Base-by-base conservation (phyloP, 1,284 basidiomycete genomes). In the Cryptococcus hybrid region DNA sequence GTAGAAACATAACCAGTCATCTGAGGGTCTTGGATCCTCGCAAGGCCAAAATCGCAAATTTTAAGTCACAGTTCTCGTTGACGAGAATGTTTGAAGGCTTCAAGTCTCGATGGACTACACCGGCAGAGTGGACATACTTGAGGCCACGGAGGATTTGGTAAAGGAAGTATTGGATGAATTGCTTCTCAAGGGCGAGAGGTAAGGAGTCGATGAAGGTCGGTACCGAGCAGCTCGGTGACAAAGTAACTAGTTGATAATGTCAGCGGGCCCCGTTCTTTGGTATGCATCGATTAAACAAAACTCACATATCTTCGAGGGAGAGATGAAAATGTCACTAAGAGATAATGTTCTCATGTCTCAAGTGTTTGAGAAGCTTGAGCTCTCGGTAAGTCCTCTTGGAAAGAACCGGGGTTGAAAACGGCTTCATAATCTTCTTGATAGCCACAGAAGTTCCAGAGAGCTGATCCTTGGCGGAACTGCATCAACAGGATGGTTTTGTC, bases 1-100 rank as follows among this genome's bases (percentile, higher is more conserved):
- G 95, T 99, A 61, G 94, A 98, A 63, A 99, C 95, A 76, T 99
- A 99, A 61, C 96, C 96, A 4, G 96, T 99, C 96, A 99, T 99
- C 79, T 99, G 96, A 7, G 95, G 95, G 78, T 99, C 96, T 62
- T 79, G 78, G 55, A 81, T 92, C 57, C 95, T 89, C 15, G 95
- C 95, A 34, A 99, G 84, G 65, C 95, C 95, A 79, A 99, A 99
- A 80, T 99, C 96, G 61, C 95, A 99, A 70, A 99, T 99, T 18
- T 92, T 70, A 99, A 83, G 79, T 99, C 96, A 77, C 96, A 99
- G 78, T 99, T 99, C 81, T 99, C 95, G 75, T 99, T 99, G 69
- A 99, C 94, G 66, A 99, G 88, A 71, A 99, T 99, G 80, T 99
- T 99, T 77, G 91, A 95, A 7, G 95, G 95, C 88, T 99, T 99